A percentile compares a stretch with the other conserved stretches of the same genome.
Conservation (phyloP, 2,329 filamentous ascomycete species). For the Fonsecaea nubica region DNA sequence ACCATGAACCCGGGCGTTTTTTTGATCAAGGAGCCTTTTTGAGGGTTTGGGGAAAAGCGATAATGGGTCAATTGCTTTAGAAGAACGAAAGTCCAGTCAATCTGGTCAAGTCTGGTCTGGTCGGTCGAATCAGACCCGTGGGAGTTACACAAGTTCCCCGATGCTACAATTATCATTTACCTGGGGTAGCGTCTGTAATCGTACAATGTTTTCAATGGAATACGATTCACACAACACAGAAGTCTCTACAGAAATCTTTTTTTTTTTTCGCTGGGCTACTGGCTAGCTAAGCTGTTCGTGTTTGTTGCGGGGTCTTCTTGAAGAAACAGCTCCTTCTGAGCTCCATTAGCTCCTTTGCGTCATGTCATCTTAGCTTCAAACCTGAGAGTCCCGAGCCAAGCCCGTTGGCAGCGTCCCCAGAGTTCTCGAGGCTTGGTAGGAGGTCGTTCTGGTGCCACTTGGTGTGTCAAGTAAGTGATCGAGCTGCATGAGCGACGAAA, state of each 20-base stretch:
- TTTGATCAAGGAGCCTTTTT: no score
- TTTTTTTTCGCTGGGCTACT: no score
- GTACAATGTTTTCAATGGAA: neutral
- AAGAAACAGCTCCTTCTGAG: neutral
- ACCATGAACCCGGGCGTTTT: no score
- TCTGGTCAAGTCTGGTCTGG: neutral
- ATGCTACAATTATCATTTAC: neutral
- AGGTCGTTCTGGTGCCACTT: neutral
- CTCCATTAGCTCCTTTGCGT: neutral
- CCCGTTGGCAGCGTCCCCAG: neutral
- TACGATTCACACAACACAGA: neutral
- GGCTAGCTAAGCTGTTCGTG: no score
- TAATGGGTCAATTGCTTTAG: neutral
- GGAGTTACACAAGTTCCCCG: neutral
- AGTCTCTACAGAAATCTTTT: no score
- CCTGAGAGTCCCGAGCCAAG: neutral
- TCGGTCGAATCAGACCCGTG: neutral
- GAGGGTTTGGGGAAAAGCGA: no score
- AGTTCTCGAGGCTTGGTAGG: neutral
- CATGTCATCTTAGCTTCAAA: neutral
- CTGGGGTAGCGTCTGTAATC: neutral
- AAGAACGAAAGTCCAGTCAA: neutral
- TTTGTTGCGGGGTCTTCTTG: neutral
- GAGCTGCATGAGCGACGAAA: neutral
- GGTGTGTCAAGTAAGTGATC: neutral